phyloP scores from a whole-genome alignment of 495 filamentous ascomycete species.

The Hypoxylon fuscum region DNA sequence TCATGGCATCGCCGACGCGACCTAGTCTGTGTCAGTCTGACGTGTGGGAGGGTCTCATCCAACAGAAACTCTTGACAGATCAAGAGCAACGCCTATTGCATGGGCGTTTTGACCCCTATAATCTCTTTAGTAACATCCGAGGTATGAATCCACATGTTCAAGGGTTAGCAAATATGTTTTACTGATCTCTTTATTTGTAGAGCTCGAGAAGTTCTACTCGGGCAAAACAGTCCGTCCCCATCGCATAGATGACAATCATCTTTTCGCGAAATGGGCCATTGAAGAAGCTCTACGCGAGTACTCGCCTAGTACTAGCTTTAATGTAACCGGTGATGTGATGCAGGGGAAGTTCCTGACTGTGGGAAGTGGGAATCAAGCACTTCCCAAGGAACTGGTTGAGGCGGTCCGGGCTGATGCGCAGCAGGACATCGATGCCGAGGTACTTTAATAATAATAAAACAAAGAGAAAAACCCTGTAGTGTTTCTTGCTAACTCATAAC shows the following conservation, averaged over 20 bases:
- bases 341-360: slow-evolving; percentile 20
- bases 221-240: slow-evolving; percentile 2
- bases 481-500: background rate
- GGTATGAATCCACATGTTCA: background rate
- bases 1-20: too few relatives aligned
- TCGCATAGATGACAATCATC: slow-evolving; percentile 16
- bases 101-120: slow-evolving; percentile 10
- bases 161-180: background rate
- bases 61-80: background rate
- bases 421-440: slow-evolving; percentile 37
- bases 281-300: slow-evolving; percentile 17
- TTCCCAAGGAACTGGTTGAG: slow-evolving; percentile 13
- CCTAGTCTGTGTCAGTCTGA: too few relatives aligned
- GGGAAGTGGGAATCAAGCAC: background rate
- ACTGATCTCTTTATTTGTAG: slow-evolving; percentile 13
- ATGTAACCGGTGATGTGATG: slow-evolving; percentile 29
- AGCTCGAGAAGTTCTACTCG: slow-evolving; percentile 27
- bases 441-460: slow-evolving; percentile 1
- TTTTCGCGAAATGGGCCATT: slow-evolving; percentile 24
- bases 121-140: background rate
- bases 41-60: slow-evolving; percentile 3
- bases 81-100: background rate
- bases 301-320: slow-evolving; percentile 12
- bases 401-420: slow-evolving; percentile 27
- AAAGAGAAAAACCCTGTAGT: background rate